These are phyloP conservation scores for Trypanosoma congolense DNA, from an alignment of 208 protist species.

Conservation along the genomic window DNA sequence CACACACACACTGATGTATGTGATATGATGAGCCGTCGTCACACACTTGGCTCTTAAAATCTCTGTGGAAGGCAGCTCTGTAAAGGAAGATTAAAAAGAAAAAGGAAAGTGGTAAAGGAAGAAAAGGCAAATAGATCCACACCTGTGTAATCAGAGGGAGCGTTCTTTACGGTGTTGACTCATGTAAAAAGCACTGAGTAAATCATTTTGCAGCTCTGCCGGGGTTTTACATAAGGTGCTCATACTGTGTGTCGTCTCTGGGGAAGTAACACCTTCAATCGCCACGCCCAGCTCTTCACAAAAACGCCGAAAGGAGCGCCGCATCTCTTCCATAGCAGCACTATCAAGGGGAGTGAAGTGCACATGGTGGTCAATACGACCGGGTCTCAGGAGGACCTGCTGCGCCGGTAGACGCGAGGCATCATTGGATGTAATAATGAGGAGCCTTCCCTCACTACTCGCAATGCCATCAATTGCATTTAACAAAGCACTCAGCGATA, in stretches of 20 bases:
- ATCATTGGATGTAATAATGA: slow-evolving; percentile 95
- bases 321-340: slow-evolving; percentile 44
- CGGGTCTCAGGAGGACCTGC: slow-evolving; percentile 89
- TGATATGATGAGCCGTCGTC: too few species aligned
- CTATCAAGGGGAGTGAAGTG: slow-evolving; percentile 41
- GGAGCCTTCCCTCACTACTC: slow-evolving; percentile 87
- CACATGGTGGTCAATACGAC: slow-evolving; percentile 85
- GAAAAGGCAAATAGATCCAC: neutral
- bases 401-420: slow-evolving; percentile 75
- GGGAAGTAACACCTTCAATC: neutral
- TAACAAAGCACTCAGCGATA: slow-evolving; percentile 92
- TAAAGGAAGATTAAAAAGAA: neutral
- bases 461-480: slow-evolving; percentile 95
- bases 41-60: too few species aligned
- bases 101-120: neutral
- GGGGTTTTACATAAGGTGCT: slow-evolving; percentile 6
- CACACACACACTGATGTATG: too few species aligned
- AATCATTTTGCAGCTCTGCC: slow-evolving; percentile 25
- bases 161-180: neutral
- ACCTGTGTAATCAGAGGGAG: neutral
- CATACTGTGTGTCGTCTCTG: neutral
- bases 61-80: too few species aligned
- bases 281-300: neutral
- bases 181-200: slow-evolving; percentile 19
- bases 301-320: slow-evolving; percentile 16